Evolutionary conservation across 805 yeast genomes (phyloP), one percentile per base, ranked within the genome.

Genomic region (Yarrowia yakushimensis): DNA sequence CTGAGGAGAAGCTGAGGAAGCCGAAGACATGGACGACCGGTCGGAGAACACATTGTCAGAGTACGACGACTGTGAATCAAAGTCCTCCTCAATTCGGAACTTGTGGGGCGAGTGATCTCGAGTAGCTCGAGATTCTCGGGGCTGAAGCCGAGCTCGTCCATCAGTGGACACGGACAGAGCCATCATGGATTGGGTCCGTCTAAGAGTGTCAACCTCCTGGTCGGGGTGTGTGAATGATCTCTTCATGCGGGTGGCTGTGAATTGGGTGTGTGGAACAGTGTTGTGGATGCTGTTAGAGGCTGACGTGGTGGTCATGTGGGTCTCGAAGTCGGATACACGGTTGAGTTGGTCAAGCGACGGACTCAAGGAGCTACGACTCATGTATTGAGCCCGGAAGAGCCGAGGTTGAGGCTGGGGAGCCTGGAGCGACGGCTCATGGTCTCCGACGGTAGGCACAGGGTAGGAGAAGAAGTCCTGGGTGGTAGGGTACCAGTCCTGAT

Each of bases 401-500:
- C 30, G 54, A 30, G 54, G 54, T n/a, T 43, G 55, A 13, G 27
- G 39, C 39, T 31, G 39, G 11, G 36, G 39, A 12, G 9, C 27
- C 22, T 20, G 23, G 13, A 39, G 55, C 3, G 39, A 48, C n/a
- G 55, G 39, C 27, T 48, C 30, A 11, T 50, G 59, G 33, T 48
- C 55, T 6, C 28, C 55, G n/a, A 48, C 55, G 23, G 37, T 31
- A 5, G 55, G 55, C 1, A 52, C 59, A 13, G 59, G 59, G 33
- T 52, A 52, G 33, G 59, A 30, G 59, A 52, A 52, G 43, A 52
- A 52, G 33, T 34, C 42, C 43, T 52, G 59, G 23, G 59, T 52
- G 59, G 57, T 48, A 23, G 59, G 59, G 43, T 34, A 52, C 59
- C 59, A 52, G 59, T 52, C 43, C 59, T 52, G 59, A 33, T 52